phyloP scores from a whole-genome alignment of 2,329 filamentous ascomycete species.

The Teratosphaeria nubilosa region DNA sequence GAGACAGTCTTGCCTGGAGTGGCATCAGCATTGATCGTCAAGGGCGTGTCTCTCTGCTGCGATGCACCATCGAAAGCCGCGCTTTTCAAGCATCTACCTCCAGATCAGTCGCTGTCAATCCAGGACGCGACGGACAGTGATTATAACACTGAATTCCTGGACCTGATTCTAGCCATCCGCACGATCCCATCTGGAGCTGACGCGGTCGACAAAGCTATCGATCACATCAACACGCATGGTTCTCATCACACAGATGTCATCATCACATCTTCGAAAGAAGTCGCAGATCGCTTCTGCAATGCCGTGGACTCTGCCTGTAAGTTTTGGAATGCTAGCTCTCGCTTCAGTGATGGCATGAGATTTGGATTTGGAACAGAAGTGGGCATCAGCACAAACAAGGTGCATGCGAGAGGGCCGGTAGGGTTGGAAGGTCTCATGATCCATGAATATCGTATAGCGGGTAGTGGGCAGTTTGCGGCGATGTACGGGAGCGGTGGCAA shows the following conservation, averaged over 20 bases:
- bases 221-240: conserved; percentile 84
- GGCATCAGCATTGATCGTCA: conserved; percentile 61
- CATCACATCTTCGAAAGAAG: conserved; percentile 56
- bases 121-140: conserved; percentile 60
- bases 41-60: conserved; percentile 75
- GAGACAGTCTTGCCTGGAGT: conserved; percentile 57
- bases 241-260: conserved; percentile 94
- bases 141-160: conserved; percentile 82
- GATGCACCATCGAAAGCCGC: conserved; percentile 59
- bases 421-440: conserved; percentile 91
- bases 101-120: conserved; percentile 38
- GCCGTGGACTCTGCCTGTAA: conserved; percentile 82
- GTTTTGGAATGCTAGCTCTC: conserved; percentile 93
- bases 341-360: conserved; percentile 92
- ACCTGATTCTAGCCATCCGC: conserved; percentile 75
- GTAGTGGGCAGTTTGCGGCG: conserved; percentile 69
- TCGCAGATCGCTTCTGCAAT: conserved; percentile 74
- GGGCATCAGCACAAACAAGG: conserved; percentile 97
- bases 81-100: conserved; percentile 41
- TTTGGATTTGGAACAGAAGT: conserved; percentile 98
- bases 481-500: conserved; percentile 51
- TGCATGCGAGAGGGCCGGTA: conserved; percentile 86
- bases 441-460: conserved; percentile 89
- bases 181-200: conserved; percentile 44
- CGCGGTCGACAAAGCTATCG: conserved; percentile 57